Base-by-base conservation (phyloP, 768 basidiomycete species). In the Exsudoporus frostii region DNA sequence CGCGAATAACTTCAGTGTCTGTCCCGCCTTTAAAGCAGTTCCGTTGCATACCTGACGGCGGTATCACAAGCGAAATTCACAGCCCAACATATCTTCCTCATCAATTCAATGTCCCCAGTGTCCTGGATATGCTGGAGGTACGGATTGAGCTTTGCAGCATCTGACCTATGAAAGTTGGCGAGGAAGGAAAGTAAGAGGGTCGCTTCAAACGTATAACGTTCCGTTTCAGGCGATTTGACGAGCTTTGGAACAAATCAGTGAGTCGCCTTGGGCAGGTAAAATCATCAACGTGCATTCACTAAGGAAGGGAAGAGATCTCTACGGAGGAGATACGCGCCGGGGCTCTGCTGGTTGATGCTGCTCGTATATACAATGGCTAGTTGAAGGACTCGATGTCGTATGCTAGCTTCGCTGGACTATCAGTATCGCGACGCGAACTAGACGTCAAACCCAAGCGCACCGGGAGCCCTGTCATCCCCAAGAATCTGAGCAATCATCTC, bases 141-240 rank as follows among this genome's bases (percentile, higher is more conserved):
- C 1, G 81, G 80, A 65, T 89, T 89, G 36, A 86, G 75, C 56
- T 79, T 84, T 10, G 83, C 81, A 10, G 84, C 84, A 61, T 86
- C 85, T 0, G 84, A 85, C 60, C 83, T 85, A 64, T 88, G 87
- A 63, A 83, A 89, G 60, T 86, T 86, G 48, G 81, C 81, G 2
- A 89, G 76, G 32, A 86, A 67, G 11, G 81, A 74, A n/a, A 87
- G 74, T 7, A 88, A 69, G 7, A 87, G 70, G 0, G 76, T 69
- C 1, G 83, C 81, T 61, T 86, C 84, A 49, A 85, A 82, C 1
- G 83, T 76, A 62, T 71, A 85, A 45, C 74, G 72, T 55, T 79
- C 77, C 5, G 79, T 86, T 20, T 79, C 77, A 2, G 76, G 77
- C 10, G 74, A 74, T 54, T 76, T 84, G 27, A 86, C 75, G 32